Conservation (phyloP, 2,329 filamentous ascomycete genomes). For the Xylariaceae sp. region DNA sequence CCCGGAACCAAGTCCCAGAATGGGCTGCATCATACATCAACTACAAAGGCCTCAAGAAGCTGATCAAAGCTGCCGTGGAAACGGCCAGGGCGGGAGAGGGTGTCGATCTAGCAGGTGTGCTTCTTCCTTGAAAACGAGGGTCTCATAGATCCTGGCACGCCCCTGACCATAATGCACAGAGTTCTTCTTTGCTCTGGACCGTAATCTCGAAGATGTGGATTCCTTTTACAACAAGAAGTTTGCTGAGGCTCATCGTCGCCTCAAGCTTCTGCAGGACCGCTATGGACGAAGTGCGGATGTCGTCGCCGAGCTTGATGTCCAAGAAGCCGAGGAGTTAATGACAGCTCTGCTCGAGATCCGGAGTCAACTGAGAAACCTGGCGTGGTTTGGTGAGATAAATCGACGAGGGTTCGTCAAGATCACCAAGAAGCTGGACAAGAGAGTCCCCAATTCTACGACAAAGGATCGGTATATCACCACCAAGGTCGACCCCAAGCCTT, state of each 20-base stretch:
- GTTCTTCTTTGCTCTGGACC: constrained; percentile 95
- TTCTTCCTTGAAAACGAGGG: constrained; percentile 30
- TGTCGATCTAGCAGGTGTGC: constrained; percentile 86
- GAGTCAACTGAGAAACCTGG: constrained; percentile 81
- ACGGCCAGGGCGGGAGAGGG: constrained; percentile 66
- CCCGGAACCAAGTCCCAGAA: constrained; percentile 81
- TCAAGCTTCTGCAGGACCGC: constrained; percentile 82
- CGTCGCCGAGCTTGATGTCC: constrained; percentile 72
- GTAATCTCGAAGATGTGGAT: constrained; percentile 96
- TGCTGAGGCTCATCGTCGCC: constrained; percentile 74
- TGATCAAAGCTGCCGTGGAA: constrained; percentile 77
- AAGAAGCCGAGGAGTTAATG: constrained; percentile 89
- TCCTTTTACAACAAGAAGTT: constrained; percentile 97
- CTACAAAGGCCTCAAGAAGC: constrained; percentile 90
- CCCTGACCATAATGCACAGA: constrained; percentile 56
- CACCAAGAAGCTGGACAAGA: constrained; percentile 98
- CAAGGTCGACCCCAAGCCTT: constrained; percentile 85
- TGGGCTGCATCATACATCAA: constrained; percentile 84
- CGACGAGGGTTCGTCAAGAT: constrained; percentile 95
- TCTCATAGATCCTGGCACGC: constrained; percentile 33
- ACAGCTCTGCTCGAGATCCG: constrained; percentile 86
- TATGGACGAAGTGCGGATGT: constrained; percentile 74
- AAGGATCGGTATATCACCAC: constrained; percentile 85
- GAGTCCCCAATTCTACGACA: constrained; percentile 70
- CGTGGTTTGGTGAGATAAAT: constrained; percentile 98